Evolutionary conservation across 2,329 filamentous ascomycete genomes (phyloP).

Genomic region (Xylaria sp.): DNA sequence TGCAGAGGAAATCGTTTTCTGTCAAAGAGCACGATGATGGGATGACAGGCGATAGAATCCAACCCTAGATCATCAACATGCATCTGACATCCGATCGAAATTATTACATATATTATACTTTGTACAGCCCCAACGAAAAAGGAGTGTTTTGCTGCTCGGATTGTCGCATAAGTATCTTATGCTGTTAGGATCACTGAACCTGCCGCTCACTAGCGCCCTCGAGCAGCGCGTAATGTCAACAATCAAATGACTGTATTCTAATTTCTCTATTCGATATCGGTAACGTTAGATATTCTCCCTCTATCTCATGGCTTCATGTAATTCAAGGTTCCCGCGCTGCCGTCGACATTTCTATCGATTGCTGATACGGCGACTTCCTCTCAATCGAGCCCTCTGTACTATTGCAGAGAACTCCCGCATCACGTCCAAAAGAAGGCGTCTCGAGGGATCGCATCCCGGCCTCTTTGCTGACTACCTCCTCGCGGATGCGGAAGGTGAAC

Average conservation of each 20-base stretch:
- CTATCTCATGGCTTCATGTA: not conserved
- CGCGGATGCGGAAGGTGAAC: slow-evolving; percentile 14
- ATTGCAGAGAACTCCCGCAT: not conserved
- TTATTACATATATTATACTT: not conserved
- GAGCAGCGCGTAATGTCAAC: not conserved
- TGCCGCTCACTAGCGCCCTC: not conserved
- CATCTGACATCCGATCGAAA: too few species aligned
- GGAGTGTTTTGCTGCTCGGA: too few species aligned
- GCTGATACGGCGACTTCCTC: slow-evolving; percentile 6
- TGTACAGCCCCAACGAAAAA: not conserved
- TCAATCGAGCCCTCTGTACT: slow-evolving; percentile 5
- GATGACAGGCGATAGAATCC: not conserved
- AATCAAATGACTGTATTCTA: not conserved
- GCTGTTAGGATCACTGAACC: not conserved
- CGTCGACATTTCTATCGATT: not conserved
- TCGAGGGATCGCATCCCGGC: not conserved
- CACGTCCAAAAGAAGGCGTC: not conserved
- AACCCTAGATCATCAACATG: too few species aligned
- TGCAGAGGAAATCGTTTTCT: too few species aligned
- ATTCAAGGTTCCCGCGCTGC: not conserved
- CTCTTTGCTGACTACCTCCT: slow-evolving; percentile 17
- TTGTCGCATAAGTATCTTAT: too few species aligned
- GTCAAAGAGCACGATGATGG: too few species aligned
- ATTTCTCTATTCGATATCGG: not conserved
- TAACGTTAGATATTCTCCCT: not conserved